Evolutionary conservation across 179 eudicot species (phyloP).

Genomic region (Sideroxylon spinosum): DNA sequence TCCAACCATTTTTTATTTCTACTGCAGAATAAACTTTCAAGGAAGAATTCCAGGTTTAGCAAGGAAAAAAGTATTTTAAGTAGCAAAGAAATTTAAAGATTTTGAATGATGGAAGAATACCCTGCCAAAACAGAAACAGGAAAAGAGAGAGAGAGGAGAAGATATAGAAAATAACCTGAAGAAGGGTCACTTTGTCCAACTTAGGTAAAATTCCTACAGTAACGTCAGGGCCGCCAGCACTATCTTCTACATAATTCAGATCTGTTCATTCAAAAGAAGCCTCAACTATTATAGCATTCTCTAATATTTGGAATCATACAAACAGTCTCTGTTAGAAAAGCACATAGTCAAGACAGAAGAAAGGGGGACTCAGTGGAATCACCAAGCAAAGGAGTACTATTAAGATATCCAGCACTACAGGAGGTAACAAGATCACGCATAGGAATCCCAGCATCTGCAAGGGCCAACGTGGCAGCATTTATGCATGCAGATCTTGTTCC

Average conservation of each 20-base stretch:
- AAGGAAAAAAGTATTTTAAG: neutral
- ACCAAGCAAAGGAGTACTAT: constrained; percentile 85
- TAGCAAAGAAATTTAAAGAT: neutral
- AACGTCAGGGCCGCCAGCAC: constrained; percentile 98
- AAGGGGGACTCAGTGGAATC: constrained; percentile 16
- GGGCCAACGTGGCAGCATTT: constrained; percentile 95
- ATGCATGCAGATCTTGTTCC: constrained; percentile 98
- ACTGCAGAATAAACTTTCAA: neutral
- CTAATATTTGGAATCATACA: neutral
- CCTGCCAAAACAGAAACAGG: neutral
- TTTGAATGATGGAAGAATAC: neutral
- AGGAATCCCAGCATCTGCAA: constrained; percentile 97
- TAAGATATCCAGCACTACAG: constrained; percentile 88
- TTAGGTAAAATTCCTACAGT: constrained; percentile 85
- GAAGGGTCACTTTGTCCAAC: constrained; percentile 84
- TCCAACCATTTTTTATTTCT: neutral
- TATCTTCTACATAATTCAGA: constrained; percentile 85
- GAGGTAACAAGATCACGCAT: constrained; percentile 92
- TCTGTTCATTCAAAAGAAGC: constrained; percentile 37
- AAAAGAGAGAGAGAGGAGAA: too few relatives aligned
- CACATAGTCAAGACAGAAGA: neutral
- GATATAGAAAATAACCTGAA: constrained; percentile 51
- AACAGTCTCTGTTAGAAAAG: neutral
- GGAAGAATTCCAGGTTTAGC: neutral
- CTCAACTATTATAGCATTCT: neutral